These are phyloP conservation scores for Alternaria solani DNA, from an alignment of 2,329 filamentous ascomycete genomes.

Conservation along the genomic window DNA sequence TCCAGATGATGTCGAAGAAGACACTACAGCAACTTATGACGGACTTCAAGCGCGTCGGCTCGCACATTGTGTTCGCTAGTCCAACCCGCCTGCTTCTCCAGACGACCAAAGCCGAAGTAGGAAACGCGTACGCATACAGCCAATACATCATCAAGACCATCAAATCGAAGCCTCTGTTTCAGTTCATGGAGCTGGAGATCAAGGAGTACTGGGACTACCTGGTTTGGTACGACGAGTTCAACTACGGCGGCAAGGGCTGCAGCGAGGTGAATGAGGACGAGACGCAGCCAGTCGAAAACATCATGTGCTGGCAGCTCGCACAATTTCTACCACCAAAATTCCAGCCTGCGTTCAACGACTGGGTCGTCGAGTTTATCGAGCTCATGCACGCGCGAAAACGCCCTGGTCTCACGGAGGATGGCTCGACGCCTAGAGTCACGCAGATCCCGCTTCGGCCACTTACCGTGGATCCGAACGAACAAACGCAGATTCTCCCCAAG, in stretches of 20 bases:
- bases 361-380: conserved; percentile 93
- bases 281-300: conserved; percentile 81
- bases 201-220: conserved; percentile 99
- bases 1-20: conserved; percentile 98
- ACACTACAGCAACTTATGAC: conserved; percentile 97
- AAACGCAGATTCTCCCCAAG: conserved; percentile 75
- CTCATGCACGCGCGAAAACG: conserved; percentile 90
- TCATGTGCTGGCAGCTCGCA: conserved; percentile 98
- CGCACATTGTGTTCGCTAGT: conserved; percentile 93
- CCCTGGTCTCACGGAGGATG: conserved; percentile 56
- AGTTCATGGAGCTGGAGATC: conserved; percentile 96
- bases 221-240: conserved; percentile 98
- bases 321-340: conserved; percentile 84
- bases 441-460: conserved; percentile 67
- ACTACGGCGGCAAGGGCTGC: conserved; percentile 95
- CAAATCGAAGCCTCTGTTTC: conserved; percentile 91
- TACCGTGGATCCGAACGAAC: conserved; percentile 65
- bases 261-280: conserved; percentile 78
- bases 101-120: conserved; percentile 95
- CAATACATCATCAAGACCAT: conserved; percentile 99
- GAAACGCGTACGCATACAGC: conserved; percentile 94
- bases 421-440: conserved; percentile 62
- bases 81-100: conserved; percentile 89
- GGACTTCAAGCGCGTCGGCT: conserved; percentile 93
- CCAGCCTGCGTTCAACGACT: conserved; percentile 86